Evolutionary conservation across 371 early-diverging fungal genomes (phyloP).

Genomic region (Mortierella sp.): DNA sequence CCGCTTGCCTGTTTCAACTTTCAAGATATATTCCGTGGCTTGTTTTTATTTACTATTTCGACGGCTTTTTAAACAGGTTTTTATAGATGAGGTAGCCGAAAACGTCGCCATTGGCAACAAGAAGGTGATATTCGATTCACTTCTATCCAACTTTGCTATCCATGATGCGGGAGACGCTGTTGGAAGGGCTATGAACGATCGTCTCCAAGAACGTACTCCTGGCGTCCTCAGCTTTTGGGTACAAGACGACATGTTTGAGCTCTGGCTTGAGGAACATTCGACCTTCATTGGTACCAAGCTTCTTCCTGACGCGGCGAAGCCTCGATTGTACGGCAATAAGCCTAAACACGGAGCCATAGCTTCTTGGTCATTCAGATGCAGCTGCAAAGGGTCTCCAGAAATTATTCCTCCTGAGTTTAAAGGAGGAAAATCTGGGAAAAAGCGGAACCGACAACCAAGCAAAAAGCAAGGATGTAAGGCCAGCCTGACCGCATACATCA

Average conservation of each 20-base stretch:
- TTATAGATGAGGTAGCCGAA: background rate
- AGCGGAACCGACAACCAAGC: background rate
- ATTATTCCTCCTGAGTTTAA: background rate
- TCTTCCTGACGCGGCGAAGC: background rate
- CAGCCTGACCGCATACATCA: background rate
- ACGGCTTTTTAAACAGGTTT: background rate
- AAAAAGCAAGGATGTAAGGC: background rate
- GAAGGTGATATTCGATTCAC: background rate
- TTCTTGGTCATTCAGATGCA: background rate
- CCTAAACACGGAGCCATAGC: background rate
- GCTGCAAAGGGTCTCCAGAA: background rate
- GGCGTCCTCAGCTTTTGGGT: background rate
- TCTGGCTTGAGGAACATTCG: background rate
- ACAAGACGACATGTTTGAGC: background rate
- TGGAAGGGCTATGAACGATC: background rate
- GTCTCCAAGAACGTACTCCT: background rate
- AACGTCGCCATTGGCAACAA: background rate
- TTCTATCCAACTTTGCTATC: background rate
- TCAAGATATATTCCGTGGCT: background rate
- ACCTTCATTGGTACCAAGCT: background rate
- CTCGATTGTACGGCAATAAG: background rate
- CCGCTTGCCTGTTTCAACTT: background rate
- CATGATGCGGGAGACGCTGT: constrained; percentile 1
- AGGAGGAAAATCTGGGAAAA: background rate
- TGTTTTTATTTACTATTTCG: background rate